A percentile compares a stretch with the other conserved stretches of the same genome.
These are phyloP conservation scores for Zygotorulaspora chibaensis DNA, from an alignment of 805 yeast species.

Conservation along the genomic window DNA sequence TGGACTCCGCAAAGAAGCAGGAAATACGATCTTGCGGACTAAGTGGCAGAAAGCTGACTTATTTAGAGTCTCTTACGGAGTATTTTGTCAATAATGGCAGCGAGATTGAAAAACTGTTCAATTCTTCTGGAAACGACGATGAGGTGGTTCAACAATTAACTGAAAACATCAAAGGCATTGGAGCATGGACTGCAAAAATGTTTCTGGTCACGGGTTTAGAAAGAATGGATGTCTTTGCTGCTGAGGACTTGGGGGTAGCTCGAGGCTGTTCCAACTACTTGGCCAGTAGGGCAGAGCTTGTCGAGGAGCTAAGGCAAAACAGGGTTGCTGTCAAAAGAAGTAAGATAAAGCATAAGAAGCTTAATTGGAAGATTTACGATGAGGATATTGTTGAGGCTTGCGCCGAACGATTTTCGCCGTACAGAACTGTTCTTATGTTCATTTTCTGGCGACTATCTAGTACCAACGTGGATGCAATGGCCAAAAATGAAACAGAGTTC, in stretches of 20 bases:
- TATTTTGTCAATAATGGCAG: conserved; percentile 43
- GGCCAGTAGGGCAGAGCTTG: conserved; percentile 46
- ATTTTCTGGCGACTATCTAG: conserved; percentile 68
- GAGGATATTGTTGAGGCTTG: conserved; percentile 53
- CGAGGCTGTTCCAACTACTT: conserved; percentile 71
- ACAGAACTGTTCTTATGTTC: conserved; percentile 62
- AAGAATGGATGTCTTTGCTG: conserved; percentile 66
- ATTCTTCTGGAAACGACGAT: conserved; percentile 36
- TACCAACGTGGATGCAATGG: conserved; percentile 49
- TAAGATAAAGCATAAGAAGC: conserved; percentile 40
- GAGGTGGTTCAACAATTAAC: conserved; percentile 48
- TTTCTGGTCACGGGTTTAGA: conserved; percentile 67
- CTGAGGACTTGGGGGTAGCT: conserved; percentile 79
- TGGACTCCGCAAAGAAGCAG: conserved; percentile 36
- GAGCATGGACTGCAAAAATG: conserved; percentile 89
- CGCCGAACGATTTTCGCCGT: conserved; percentile 61
- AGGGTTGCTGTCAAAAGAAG: conserved; percentile 35
- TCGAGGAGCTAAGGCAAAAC: conserved; percentile 42
- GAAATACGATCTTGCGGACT: conserved; percentile 61
- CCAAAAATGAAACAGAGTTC: conserved; percentile 26
- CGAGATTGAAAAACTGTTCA: conserved; percentile 38
- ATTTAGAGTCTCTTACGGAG: conserved; percentile 51
- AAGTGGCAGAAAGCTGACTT: conserved; percentile 62
- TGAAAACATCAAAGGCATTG: conserved; percentile 59
- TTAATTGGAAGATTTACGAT: conserved; percentile 64